Base-by-base conservation (phyloP, 1,284 basidiomycete genomes). In the Crocinoboletus sp. region DNA sequence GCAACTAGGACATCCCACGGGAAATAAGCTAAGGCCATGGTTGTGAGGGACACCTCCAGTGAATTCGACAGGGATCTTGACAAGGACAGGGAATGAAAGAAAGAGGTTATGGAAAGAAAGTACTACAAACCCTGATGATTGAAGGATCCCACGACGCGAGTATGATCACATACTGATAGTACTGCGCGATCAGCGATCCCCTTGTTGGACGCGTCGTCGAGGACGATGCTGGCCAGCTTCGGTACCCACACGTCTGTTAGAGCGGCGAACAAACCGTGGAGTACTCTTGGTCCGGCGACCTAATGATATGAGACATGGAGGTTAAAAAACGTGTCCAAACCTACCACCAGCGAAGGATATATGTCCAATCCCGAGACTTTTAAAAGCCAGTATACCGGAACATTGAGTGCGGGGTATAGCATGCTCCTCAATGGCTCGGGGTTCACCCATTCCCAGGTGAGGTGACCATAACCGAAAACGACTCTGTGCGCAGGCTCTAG, bases 401-500 rank as follows among this genome's bases (percentile, higher is more conserved):
- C 75, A 60, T 94, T 96, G 32, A 95, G 53, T 8, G 74, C 72
- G 11, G 88, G 86, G 58, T 87, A 90, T 41, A 85, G 43, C 46
- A 88, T 76, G 59, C 83, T 86, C 46, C 84, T 75, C 55, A 89
- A 80, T 8, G 84, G 82, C n/a, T 66, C 66, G 5, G 76, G 65
- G 45, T 78, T 71, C 17, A 78, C 68, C 96, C 96, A 99, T 71
- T 99, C 96, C 96, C 96, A 99, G 22, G 94, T 97, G 29, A 91
- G 72, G 58, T 86, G 80, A 1, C 94, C 96, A 65, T 91, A 93
- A 24, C 93, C 93, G 64, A 92, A 99, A 43, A 95, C 90, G 34
- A 85, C 66, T 41, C 74, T 73, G 63, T 98, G 89, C 0, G 96
- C 96, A 23, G 93, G 87, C 63, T 99, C 96, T 32, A 96, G 77